A percentile compares a stretch with the other conserved stretches of the same genome.
phyloP scores from a whole-genome alignment of 345 rosid species.

The Eucalyptus marginata region DNA sequence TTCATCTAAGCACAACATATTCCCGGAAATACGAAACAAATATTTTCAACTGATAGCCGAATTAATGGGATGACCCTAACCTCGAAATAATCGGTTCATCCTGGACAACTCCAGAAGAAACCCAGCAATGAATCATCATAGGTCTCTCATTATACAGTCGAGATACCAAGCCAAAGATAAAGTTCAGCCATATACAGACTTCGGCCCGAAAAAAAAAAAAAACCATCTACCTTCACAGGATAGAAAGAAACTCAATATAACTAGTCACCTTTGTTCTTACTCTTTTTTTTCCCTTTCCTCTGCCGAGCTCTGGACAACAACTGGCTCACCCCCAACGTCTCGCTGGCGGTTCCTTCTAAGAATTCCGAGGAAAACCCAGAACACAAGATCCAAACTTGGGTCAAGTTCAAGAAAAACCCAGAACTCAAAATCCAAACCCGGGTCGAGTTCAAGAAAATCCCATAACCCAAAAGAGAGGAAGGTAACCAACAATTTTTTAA shows the following conservation, averaged over 20 bases:
- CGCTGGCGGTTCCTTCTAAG: too few species aligned
- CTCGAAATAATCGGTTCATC: neutral
- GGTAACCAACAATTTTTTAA: neutral
- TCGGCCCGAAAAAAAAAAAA: neutral
- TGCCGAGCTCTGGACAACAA: neutral
- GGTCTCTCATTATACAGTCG: neutral
- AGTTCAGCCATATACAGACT: neutral
- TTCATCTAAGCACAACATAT: neutral
- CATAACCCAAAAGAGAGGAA: neutral
- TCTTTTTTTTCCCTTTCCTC: neutral
- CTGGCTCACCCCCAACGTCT: neutral
- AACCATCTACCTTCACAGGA: neutral
- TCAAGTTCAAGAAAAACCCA: neutral
- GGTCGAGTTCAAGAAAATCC: neutral
- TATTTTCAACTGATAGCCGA: neutral
- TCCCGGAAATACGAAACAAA: neutral
- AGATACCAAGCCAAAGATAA: neutral
- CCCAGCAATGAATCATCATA: neutral
- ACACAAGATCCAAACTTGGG: neutral
- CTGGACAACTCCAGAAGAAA: neutral
- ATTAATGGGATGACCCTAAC: neutral
- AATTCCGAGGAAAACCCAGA: neutral
- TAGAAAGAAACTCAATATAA: neutral
- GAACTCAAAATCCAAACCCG: neutral
- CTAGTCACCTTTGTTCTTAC: neutral